A percentile compares a stretch with the other conserved stretches of the same genome.
Conservation (phyloP, 306 rosid genomes). For the Alnus rubra region DNA sequence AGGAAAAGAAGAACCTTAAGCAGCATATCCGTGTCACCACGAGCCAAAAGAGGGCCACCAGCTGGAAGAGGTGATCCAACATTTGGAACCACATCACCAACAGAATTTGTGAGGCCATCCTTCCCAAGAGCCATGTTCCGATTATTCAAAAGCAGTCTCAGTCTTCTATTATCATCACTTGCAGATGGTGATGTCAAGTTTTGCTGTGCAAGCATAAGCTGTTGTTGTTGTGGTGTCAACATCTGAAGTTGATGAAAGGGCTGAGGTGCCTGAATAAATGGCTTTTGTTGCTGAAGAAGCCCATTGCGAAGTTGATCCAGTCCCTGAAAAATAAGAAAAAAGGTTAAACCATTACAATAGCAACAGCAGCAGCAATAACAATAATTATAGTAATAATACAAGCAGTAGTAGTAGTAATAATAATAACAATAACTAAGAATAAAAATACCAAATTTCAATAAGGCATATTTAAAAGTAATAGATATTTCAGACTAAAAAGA, state of each 20-base stretch:
- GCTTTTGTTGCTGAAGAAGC: constrained; percentile 86
- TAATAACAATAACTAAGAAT: not conserved
- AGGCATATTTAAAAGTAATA: not conserved
- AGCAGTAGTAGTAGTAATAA: not conserved
- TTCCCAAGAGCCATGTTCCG: constrained; percentile 57
- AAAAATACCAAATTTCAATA: not conserved
- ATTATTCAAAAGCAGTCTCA: constrained; percentile 81
- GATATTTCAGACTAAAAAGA: not conserved
- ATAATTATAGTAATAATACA: not conserved
- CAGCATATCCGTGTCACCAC: constrained; percentile 80
- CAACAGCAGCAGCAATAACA: not conserved
- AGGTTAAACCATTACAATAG: constrained; percentile 7
- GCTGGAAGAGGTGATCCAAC: constrained; percentile 89
- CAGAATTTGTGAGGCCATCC: constrained; percentile 77
- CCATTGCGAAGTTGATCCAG: constrained; percentile 92
- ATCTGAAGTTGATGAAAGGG: constrained; percentile 93
- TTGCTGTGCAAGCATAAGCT: constrained; percentile 92
- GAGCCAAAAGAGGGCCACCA: constrained; percentile 68
- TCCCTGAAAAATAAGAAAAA: constrained; percentile 53
- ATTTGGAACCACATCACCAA: constrained; percentile 76
- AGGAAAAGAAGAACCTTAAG: constrained; percentile 60
- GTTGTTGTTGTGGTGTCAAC: constrained; percentile 95
- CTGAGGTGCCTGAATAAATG: constrained; percentile 85
- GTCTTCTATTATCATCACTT: constrained; percentile 76
- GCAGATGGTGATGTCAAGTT: constrained; percentile 81